These are phyloP conservation scores for Pseudotsuga menziesii DNA, from an alignment of 75 land plant species.

Conservation along the genomic window DNA sequence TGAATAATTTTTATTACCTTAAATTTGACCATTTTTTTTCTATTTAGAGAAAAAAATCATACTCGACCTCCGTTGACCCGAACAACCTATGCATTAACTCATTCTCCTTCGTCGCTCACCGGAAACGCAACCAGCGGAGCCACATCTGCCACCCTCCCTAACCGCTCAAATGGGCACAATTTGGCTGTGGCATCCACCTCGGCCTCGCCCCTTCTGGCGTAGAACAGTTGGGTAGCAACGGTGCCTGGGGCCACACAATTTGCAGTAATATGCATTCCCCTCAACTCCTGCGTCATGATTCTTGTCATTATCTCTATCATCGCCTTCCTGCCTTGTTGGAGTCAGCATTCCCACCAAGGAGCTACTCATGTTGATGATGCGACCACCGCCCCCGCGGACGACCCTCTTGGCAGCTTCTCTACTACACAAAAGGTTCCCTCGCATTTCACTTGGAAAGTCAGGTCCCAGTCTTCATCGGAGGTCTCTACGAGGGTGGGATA, in stretches of 20 bases:
- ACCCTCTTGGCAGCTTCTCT: conserved; percentile 39
- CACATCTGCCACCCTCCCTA: conserved; percentile 40
- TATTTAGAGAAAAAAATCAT: too few relatives aligned
- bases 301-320: conserved; percentile 42
- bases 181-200: not conserved
- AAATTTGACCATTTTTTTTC: too few relatives aligned
- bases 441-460: conserved; percentile 18
- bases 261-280: conserved; percentile 37
- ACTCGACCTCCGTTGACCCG: conserved; percentile 43
- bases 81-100: conserved; percentile 54
- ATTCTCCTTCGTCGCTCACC: conserved; percentile 42
- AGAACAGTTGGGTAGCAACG: conserved; percentile 43
- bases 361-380: conserved; percentile 32
- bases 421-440: conserved; percentile 35
- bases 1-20: too few relatives aligned
- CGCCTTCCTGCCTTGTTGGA: conserved; percentile 43
- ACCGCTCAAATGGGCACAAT: conserved; percentile 29
- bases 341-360: conserved; percentile 9
- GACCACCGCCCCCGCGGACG: conserved; percentile 22
- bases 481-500: conserved; percentile 23
- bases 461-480: conserved; percentile 19
- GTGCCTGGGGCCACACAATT: conserved; percentile 55
- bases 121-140: conserved; percentile 35
- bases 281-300: conserved; percentile 44
- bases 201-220: conserved; percentile 25